A percentile compares a stretch with the other conserved stretches of the same genome.
These are phyloP conservation scores for Adansonia rubrostipa DNA, from an alignment of 441 rosid genomes.

Conservation along the genomic window DNA sequence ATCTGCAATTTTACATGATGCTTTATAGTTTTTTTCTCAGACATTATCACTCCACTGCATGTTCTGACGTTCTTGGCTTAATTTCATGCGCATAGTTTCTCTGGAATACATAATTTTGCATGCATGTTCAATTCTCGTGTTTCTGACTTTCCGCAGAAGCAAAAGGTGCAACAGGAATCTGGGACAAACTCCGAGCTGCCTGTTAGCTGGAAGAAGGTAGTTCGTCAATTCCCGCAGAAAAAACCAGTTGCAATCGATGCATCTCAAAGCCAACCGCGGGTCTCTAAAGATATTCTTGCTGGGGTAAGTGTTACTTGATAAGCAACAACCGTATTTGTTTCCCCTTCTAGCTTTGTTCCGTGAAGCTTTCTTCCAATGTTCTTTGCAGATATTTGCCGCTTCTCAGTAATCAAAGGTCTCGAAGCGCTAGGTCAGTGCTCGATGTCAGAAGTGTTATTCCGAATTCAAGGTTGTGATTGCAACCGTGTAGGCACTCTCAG, in stretches of 20 bases:
- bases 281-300: constrained; percentile 71
- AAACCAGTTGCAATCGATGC: constrained; percentile 59
- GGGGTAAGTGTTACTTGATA: constrained; percentile 54
- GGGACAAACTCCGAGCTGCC: constrained; percentile 39
- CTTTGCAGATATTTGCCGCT: constrained; percentile 66
- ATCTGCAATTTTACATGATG: background rate
- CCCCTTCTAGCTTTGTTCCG: background rate
- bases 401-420: constrained; percentile 27
- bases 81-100: background rate
- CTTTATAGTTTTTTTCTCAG: background rate
- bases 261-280: constrained; percentile 52
- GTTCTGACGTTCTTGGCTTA: background rate
- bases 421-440: background rate
- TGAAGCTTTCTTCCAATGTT: constrained; percentile 24
- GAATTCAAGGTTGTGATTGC: background rate
- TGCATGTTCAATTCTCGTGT: background rate
- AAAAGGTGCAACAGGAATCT: constrained; percentile 54
- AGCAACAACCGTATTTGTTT: background rate
- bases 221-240: constrained; percentile 75
- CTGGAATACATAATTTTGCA: background rate
- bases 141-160: constrained; percentile 54
- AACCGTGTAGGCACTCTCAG: background rate
- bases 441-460: background rate
- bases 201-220: constrained; percentile 42
- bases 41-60: background rate